Evolutionary conservation across 306 rosid genomes (phyloP), one percentile per base, ranked within the genome.

Genomic region (Phaseolus lunatus): DNA sequence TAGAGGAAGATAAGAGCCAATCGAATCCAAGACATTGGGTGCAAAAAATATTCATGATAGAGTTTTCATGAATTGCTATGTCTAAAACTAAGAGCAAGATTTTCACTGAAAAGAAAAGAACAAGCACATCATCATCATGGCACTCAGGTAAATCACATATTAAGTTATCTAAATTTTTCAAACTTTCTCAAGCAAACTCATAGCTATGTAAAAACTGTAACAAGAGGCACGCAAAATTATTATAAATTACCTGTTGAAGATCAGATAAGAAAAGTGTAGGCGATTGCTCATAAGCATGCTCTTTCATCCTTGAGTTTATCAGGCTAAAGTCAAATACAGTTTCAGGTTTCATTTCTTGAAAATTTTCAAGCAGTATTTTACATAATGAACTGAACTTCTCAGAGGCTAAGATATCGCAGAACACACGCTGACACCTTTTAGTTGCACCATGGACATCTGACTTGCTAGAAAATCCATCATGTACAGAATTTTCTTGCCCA

Each of bases 221-320:
- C 14, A 43, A 27, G 22, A 63, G 33, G 35, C 7, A 79, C 50
- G 56, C 23, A 29, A n/a, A n/a, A 39, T 11, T 35, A 37, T 66
- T 56, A 68, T 75, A 75, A 76, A 81, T 79, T 88, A 88, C 99
- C 99, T 88, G 91, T 81, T 91, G 92, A 82, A 92, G 70, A 82
- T 96, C 99, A 64, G 87, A 77, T 79, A 86, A 85, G 92, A 96
- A 91, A 82, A 91, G 98, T 73, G 61, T 26, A 3, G 98, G 96
- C 8, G 94, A 81, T 49, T 78, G 80, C 84, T 92, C 96, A 78
- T 96, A 96, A 75, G 76, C 85, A 59, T 90, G 92, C 50, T 78
- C 89, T 84, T 88, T 80, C 90, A 96, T 88, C 87, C 91, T 88
- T 50, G 87, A 85, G 88, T 84, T 85, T 58, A 92, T 84, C 80